Conservation (phyloP, 2,329 filamentous ascomycete genomes). For the Samsoniella hepiali region DNA sequence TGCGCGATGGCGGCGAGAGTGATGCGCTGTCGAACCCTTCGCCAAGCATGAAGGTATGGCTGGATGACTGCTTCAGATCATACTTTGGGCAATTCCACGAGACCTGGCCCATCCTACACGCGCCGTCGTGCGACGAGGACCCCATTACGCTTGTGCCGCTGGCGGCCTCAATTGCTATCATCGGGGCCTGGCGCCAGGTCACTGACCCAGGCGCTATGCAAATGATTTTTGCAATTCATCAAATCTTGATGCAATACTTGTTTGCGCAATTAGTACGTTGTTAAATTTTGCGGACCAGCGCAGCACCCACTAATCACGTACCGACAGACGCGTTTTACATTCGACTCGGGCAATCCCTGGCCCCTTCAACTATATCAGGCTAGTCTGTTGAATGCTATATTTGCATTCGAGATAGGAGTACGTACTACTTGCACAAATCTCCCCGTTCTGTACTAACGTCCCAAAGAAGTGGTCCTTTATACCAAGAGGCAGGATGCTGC, state of each 20-base stretch:
- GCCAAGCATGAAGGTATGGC: conserved; percentile 23
- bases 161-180: conserved; percentile 35
- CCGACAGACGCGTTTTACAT: conserved; percentile 13
- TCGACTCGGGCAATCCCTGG: conserved; percentile 15
- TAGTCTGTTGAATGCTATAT: conserved; percentile 13
- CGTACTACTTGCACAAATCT: neutral
- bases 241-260: conserved; percentile 16
- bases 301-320: neutral
- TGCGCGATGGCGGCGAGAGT: conserved; percentile 3
- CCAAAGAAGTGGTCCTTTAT: conserved; percentile 32
- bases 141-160: conserved; percentile 25
- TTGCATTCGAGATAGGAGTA: conserved; percentile 17
- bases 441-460: conserved; percentile 5
- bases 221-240: conserved; percentile 16
- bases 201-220: conserved; percentile 21
- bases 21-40: conserved; percentile 17
- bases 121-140: conserved; percentile 34
- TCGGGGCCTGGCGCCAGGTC: conserved; percentile 37
- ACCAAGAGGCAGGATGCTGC: conserved; percentile 32
- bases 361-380: conserved; percentile 12
- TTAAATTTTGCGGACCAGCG: neutral
- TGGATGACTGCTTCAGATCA: conserved; percentile 24
- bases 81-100: conserved; percentile 42
- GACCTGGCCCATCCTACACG: conserved; percentile 41
- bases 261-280: conserved; percentile 9